Evolutionary conservation across 306 rosid genomes (phyloP).

Genomic region (Sphenostylis stenocarpa): DNA sequence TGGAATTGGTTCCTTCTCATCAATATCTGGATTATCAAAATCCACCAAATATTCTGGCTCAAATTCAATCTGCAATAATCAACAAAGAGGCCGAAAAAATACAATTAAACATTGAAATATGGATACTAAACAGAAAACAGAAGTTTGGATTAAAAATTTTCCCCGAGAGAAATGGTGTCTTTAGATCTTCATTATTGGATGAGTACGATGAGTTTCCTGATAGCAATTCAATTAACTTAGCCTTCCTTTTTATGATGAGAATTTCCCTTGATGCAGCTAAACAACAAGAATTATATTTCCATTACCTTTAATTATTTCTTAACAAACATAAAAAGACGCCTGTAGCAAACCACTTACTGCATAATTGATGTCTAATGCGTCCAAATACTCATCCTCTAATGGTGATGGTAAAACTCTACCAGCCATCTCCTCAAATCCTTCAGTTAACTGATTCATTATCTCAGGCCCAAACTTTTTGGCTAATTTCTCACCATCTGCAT

Average conservation of each 20-base stretch:
- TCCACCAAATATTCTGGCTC: constrained; percentile 90
- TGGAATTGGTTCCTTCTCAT: constrained; percentile 81
- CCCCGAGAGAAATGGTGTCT: neutral
- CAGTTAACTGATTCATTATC: constrained; percentile 59
- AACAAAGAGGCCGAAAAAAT: constrained; percentile 19
- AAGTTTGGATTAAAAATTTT: neutral
- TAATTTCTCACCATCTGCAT: constrained; percentile 78
- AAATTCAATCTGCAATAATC: constrained; percentile 74
- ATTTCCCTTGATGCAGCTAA: constrained; percentile 1
- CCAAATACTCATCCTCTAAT: constrained; percentile 54
- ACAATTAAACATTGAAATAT: constrained; percentile 12
- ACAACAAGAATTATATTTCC: constrained; percentile 5
- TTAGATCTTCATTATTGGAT: neutral
- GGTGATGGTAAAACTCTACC: constrained; percentile 62
- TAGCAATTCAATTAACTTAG: constrained; percentile 14
- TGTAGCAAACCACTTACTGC: constrained; percentile 50
- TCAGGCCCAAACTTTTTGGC: constrained; percentile 72
- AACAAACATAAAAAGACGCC: constrained; percentile 21
- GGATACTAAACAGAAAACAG: neutral
- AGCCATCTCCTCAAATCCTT: constrained; percentile 65
- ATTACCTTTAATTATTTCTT: constrained; percentile 5
- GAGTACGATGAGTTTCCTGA: neutral
- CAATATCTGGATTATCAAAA: constrained; percentile 86
- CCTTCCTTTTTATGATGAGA: neutral
- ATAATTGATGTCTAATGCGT: constrained; percentile 51